Percentiles rank a stretch among this genome's conserved stretches.
These are phyloP conservation scores for Termitomyces sp. DNA, from an alignment of 768 basidiomycete species.

Conservation along the genomic window DNA sequence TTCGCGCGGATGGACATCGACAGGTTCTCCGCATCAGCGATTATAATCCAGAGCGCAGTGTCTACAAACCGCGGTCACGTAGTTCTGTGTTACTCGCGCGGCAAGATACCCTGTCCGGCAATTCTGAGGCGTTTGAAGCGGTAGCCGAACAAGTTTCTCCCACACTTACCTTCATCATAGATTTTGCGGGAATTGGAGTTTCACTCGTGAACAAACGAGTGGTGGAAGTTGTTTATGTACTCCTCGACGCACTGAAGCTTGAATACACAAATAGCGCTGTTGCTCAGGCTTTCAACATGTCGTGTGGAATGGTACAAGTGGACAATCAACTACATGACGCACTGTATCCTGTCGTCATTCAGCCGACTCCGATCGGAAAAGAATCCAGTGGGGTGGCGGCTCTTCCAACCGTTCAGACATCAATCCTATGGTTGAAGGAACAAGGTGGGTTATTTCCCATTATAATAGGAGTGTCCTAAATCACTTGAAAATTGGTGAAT, in stretches of 20 bases:
- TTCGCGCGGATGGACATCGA: slow-evolving; percentile 82
- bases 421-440: slow-evolving; percentile 89
- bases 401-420: slow-evolving; percentile 85
- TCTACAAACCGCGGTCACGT: slow-evolving; percentile 76
- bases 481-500: not conserved
- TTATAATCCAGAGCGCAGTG: slow-evolving; percentile 80
- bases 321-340: slow-evolving; percentile 99
- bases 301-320: slow-evolving; percentile 86
- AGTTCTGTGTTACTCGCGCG: slow-evolving; percentile 46
- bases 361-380: slow-evolving; percentile 85
- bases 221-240: slow-evolving; percentile 87
- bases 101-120: slow-evolving; percentile 69
- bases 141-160: slow-evolving; percentile 71
- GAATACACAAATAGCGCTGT: slow-evolving; percentile 80
- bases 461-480: not conserved
- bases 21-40: slow-evolving; percentile 86
- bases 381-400: slow-evolving; percentile 74
- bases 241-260: slow-evolving; percentile 73
- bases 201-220: slow-evolving; percentile 87
- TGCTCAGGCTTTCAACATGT: slow-evolving; percentile 76
- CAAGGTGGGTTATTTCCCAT: slow-evolving; percentile 55
- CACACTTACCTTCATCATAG: slow-evolving; percentile 63
- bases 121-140: slow-evolving; percentile 79
- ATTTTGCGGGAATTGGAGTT: slow-evolving; percentile 87
- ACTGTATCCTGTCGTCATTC: slow-evolving; percentile 89